These are phyloP conservation scores for Arachnopeziza araneosa DNA, from an alignment of 2,329 filamentous ascomycete species.

Conservation along the genomic window DNA sequence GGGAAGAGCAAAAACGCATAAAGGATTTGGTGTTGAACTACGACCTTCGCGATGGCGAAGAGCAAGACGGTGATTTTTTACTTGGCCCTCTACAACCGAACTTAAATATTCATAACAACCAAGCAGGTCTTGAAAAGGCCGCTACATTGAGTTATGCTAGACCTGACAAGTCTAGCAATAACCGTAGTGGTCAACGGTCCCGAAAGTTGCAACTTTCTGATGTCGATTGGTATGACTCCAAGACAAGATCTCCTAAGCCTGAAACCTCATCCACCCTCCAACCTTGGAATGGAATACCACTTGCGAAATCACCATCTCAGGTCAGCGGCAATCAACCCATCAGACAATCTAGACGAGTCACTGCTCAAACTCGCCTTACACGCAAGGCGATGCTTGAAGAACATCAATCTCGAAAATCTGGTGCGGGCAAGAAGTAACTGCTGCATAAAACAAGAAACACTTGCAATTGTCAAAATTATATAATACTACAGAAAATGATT, in stretches of 20 bases:
- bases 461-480: slow-evolving; percentile 6
- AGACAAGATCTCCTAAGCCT: slow-evolving; percentile 17
- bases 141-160: slow-evolving; percentile 30
- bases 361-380: slow-evolving; percentile 13
- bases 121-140: slow-evolving; percentile 52
- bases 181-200: slow-evolving; percentile 67
- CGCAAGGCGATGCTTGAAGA: slow-evolving; percentile 22
- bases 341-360: slow-evolving; percentile 6
- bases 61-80: slow-evolving; percentile 64
- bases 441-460: slow-evolving; percentile 1
- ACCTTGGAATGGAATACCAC: neutral
- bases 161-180: slow-evolving; percentile 33
- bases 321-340: neutral
- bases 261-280: slow-evolving; percentile 8
- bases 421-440: slow-evolving; percentile 16
- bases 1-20: slow-evolving; percentile 95
- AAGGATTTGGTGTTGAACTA: slow-evolving; percentile 97
- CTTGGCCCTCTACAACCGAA: slow-evolving; percentile 39
- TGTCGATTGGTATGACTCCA: slow-evolving; percentile 79
- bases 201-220: slow-evolving; percentile 93
- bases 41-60: slow-evolving; percentile 80
- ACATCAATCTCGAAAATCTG: slow-evolving; percentile 15
- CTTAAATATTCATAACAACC: slow-evolving; percentile 46
- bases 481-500: slow-evolving; percentile 10
- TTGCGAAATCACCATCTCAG: slow-evolving; percentile 3